Conservation (phyloP, 73 alveolate genomes). For the Paramecium octaurelia region DNA sequence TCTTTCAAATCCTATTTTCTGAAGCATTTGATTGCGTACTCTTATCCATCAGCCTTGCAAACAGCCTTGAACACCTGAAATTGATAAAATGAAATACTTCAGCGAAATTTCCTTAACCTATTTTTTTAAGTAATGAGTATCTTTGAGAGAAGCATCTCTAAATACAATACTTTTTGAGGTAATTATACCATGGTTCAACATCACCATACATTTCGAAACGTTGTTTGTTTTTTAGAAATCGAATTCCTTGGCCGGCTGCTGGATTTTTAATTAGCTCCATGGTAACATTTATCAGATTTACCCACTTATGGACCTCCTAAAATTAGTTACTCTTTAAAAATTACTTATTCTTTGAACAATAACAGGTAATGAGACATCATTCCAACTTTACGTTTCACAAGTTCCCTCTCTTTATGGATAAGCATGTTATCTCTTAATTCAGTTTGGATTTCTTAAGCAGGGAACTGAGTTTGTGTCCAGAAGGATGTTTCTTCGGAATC, state of each 20-base stretch:
- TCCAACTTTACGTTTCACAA: background rate
- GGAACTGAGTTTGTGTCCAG: background rate
- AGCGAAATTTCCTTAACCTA: conserved; percentile 62
- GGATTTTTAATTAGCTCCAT: background rate
- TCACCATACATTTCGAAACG: conserved; percentile 10
- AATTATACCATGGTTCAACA: conserved; percentile 1
- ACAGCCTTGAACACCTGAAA: conserved; percentile 6
- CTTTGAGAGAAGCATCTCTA: conserved; percentile 14
- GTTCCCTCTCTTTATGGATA: background rate
- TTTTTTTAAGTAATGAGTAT: conserved; percentile 38
- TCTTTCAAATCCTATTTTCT: background rate
- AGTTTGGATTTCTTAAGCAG: background rate
- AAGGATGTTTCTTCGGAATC: background rate
- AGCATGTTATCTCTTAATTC: background rate
- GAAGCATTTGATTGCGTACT: conserved; percentile 11
- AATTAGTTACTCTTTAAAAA: background rate
- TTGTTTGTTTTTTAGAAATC: background rate
- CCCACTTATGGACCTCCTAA: background rate
- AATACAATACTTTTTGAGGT: background rate
- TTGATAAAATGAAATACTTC: background rate
- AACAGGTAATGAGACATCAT: background rate
- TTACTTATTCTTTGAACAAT: background rate
- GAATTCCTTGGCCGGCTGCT: background rate
- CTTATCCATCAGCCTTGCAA: background rate
- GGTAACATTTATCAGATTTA: background rate